Conservation (phyloP, 768 basidiomycete species). For the Xanthoconium stramineum region DNA sequence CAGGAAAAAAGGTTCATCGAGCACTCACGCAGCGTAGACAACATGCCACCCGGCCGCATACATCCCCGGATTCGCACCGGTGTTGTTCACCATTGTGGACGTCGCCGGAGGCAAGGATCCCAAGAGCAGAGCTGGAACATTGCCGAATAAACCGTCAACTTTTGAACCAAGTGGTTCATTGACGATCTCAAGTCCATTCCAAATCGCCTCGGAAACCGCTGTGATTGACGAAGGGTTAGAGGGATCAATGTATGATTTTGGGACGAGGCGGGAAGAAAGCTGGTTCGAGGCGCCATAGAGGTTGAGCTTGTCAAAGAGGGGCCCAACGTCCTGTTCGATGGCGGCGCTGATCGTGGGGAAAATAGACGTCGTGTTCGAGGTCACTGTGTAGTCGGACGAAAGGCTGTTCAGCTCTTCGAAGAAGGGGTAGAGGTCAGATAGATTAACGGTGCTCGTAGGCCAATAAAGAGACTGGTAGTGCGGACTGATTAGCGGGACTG, state of each 20-base stretch:
- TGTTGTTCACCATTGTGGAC: conserved; percentile 1
- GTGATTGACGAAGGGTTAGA: conserved; percentile 12
- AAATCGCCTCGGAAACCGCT: conserved; percentile 14
- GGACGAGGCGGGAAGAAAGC: conserved; percentile 19
- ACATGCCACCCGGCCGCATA: conserved; percentile 16
- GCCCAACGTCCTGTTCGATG: conserved; percentile 3
- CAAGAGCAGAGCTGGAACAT: background rate
- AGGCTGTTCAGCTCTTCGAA: conserved; percentile 17
- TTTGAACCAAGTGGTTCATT: conserved; percentile 1
- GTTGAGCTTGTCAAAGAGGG: conserved; percentile 9
- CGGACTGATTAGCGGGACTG: background rate
- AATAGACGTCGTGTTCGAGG: conserved; percentile 14
- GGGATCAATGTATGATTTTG: conserved; percentile 14
- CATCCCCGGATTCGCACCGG: conserved; percentile 17
- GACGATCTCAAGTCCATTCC: conserved; percentile 15
- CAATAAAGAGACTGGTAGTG: conserved; percentile 13
- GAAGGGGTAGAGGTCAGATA: conserved; percentile 12
- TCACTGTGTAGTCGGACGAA: conserved; percentile 13
- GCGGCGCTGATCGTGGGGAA: conserved; percentile 16
- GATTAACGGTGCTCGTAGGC: background rate
- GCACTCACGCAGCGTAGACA: conserved; percentile 11
- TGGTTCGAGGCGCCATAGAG: conserved; percentile 17
- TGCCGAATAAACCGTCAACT: background rate
- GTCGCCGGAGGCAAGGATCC: conserved; percentile 8
- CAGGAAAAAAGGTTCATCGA: background rate